A percentile compares a stretch with the other conserved stretches of the same genome.
Evolutionary conservation across 345 rosid species (phyloP).

Genomic region (Ceriops decandra): DNA sequence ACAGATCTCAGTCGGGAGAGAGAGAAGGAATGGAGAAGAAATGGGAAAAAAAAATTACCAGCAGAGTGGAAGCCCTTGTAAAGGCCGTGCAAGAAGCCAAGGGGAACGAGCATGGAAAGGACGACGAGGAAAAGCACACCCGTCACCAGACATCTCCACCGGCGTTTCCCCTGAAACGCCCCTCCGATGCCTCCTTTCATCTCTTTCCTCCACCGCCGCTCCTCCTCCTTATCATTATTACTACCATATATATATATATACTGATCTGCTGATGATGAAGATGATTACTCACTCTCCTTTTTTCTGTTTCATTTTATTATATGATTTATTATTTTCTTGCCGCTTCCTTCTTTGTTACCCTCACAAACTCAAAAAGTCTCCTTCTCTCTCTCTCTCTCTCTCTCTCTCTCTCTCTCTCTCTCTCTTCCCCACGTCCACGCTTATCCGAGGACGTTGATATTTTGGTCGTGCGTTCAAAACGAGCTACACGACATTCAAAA

Average conservation of each 20-base stretch:
- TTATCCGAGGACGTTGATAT: too few species aligned
- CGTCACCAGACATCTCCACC: slow-evolving; percentile 67
- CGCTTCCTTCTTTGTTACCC: not conserved
- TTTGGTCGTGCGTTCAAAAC: too few species aligned
- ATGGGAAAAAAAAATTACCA: slow-evolving; percentile 4
- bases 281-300: not conserved
- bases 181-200: slow-evolving; percentile 40
- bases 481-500: too few species aligned
- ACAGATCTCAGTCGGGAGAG: slow-evolving; percentile 34
- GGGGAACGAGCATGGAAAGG: slow-evolving; percentile 94
- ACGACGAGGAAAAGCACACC: slow-evolving; percentile 80
- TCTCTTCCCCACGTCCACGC: not conserved
- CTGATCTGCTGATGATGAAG: not conserved
- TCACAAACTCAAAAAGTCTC: slow-evolving; percentile 8
- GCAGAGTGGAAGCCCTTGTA: slow-evolving; percentile 76
- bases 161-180: slow-evolving; percentile 49
- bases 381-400: not conserved
- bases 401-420: not conserved
- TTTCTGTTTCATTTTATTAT: not conserved
- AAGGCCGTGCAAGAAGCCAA: slow-evolving; percentile 80
- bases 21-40: not conserved
- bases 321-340: not conserved
- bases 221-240: slow-evolving; percentile 12
- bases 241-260: too few species aligned
- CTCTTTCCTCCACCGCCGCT: slow-evolving; percentile 1